These are phyloP conservation scores for Beauveria sp. DNA, from an alignment of 2,329 filamentous ascomycete genomes.

Conservation along the genomic window DNA sequence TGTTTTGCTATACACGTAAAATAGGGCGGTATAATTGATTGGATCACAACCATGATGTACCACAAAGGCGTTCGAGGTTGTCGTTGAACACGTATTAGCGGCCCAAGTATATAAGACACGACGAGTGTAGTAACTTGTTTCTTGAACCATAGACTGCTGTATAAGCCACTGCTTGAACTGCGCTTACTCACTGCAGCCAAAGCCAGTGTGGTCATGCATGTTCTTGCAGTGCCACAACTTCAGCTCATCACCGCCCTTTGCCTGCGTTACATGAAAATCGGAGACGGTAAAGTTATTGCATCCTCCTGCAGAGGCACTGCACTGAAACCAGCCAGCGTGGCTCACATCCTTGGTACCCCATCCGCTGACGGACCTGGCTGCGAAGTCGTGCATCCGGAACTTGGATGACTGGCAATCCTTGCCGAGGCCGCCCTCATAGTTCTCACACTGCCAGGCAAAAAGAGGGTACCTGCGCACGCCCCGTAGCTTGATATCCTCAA, in stretches of 20 bases:
- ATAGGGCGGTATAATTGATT: background rate
- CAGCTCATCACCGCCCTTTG: conserved; percentile 13
- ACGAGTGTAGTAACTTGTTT: background rate
- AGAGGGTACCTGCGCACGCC: conserved; percentile 23
- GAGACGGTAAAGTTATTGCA: conserved; percentile 23
- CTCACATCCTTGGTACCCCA: conserved; percentile 20
- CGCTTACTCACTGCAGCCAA: background rate
- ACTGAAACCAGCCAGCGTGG: conserved; percentile 23
- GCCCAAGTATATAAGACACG: background rate
- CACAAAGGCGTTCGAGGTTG: background rate
- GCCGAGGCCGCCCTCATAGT: conserved; percentile 26
- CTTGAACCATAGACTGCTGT: too few relatives aligned
- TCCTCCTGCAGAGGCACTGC: conserved; percentile 24
- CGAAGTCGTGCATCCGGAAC: conserved; percentile 23
- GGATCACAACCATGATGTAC: background rate
- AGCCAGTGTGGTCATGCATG: conserved; percentile 6
- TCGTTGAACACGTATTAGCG: background rate
- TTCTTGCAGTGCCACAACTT: conserved; percentile 12
- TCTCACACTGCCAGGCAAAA: conserved; percentile 29
- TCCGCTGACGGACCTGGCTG: conserved; percentile 22
- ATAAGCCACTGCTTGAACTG: too few relatives aligned
- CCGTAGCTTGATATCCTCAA: conserved; percentile 24
- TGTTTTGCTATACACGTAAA: background rate
- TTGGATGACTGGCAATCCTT: conserved; percentile 27
- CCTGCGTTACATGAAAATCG: conserved; percentile 17